phyloP scores from a whole-genome alignment of 1,284 basidiomycete genomes.

The Leccinum glutinopallens region DNA sequence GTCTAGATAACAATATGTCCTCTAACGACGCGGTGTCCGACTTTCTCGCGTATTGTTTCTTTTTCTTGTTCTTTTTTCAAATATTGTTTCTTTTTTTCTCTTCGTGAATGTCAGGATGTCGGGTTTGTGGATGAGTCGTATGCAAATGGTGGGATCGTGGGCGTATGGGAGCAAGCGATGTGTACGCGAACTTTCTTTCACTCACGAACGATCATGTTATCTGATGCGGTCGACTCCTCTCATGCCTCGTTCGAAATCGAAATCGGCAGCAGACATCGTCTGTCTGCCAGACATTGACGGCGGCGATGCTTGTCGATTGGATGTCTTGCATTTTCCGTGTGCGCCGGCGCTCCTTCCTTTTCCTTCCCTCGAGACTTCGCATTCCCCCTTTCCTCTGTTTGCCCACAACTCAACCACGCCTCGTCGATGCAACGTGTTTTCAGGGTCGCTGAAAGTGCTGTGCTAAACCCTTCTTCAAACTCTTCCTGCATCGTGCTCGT shows the following conservation, averaged over 20 bases:
- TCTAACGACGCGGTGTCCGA: not conserved
- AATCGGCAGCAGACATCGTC: not conserved
- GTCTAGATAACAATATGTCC: not conserved
- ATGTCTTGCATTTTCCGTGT: not conserved
- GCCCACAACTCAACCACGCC: slow-evolving; percentile 13
- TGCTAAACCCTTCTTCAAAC: not conserved
- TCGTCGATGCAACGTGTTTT: slow-evolving; percentile 28
- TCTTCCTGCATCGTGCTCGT: not conserved
- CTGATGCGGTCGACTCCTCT: not conserved
- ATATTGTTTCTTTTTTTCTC: not conserved
- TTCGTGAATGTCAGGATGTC: not conserved
- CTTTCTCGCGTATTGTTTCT: not conserved
- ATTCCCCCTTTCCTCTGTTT: not conserved
- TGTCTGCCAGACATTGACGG: not conserved
- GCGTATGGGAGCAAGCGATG: not conserved
- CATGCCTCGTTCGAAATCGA: not conserved
- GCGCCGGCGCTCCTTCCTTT: not conserved
- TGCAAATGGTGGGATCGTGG: not conserved
- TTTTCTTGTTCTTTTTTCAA: no score
- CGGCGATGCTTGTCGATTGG: not conserved
- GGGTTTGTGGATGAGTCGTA: not conserved
- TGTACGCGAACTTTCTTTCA: not conserved
- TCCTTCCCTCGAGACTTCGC: not conserved
- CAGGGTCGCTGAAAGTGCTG: slow-evolving; percentile 21
- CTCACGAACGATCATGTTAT: not conserved